Conservation (phyloP, 1,139 yeast species). For the Diutina pseudorugosa region DNA sequence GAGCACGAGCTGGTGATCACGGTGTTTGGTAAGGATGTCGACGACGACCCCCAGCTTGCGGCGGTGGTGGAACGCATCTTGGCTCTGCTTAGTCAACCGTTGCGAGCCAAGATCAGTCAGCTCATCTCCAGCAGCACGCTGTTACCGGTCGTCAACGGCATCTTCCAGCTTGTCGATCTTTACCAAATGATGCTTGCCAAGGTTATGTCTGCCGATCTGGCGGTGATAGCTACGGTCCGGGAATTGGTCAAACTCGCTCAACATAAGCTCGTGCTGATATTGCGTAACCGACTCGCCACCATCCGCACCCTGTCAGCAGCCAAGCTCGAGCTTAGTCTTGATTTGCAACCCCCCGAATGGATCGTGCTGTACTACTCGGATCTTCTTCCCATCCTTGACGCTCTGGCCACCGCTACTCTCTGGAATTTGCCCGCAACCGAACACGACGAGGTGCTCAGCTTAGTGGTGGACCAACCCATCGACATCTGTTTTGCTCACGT, state of each 20-base stretch:
- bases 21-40: slow-evolving; percentile 46
- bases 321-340: slow-evolving; percentile 29
- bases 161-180: slow-evolving; percentile 51
- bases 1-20: slow-evolving; percentile 46
- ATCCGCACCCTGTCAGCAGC: slow-evolving; percentile 29
- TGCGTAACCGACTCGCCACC: slow-evolving; percentile 29
- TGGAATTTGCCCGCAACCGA: slow-evolving; percentile 24
- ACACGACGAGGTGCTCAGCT: slow-evolving; percentile 18
- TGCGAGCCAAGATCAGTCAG: slow-evolving; percentile 47
- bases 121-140: slow-evolving; percentile 55
- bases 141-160: slow-evolving; percentile 40
- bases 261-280: slow-evolving; percentile 27
- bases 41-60: slow-evolving; percentile 51
- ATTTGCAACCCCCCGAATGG: slow-evolving; percentile 68
- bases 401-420: slow-evolving; percentile 20
- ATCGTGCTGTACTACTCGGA: slow-evolving; percentile 43
- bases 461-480: slow-evolving; percentile 39
- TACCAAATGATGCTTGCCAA: slow-evolving; percentile 62
- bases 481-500: slow-evolving; percentile 26
- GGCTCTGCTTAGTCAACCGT: slow-evolving; percentile 30
- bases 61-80: slow-evolving; percentile 22
- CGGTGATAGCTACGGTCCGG: slow-evolving; percentile 11
- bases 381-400: slow-evolving; percentile 38
- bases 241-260: slow-evolving; percentile 21
- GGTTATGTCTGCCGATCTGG: slow-evolving; percentile 12